A percentile compares a stretch with the other conserved stretches of the same genome.
These are phyloP conservation scores for Pseudoneurospora amorphoporcata DNA, from an alignment of 495 filamentous ascomycete genomes.

Conservation along the genomic window DNA sequence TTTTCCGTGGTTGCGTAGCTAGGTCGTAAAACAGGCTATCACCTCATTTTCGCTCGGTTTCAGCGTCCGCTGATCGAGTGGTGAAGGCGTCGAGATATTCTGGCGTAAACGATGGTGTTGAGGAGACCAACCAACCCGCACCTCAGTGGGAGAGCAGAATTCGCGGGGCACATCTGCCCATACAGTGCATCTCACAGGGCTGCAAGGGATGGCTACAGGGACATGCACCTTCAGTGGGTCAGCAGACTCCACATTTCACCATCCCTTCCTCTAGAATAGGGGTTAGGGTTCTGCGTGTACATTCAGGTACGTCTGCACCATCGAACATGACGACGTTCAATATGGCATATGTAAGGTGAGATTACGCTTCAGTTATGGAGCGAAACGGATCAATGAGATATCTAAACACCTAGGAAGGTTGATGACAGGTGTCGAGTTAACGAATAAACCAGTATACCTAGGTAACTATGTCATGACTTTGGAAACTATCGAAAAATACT, in stretches of 20 bases:
- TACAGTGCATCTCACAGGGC: neutral
- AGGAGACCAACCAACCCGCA: neutral
- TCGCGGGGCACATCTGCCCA: neutral
- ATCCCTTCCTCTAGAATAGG: neutral
- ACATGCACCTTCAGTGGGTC: neutral
- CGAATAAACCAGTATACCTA: neutral
- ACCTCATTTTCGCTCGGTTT: neutral
- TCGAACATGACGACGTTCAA: neutral
- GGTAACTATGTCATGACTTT: neutral
- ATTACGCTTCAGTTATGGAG: too few species aligned
- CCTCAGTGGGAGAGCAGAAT: neutral
- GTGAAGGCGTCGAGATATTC: neutral
- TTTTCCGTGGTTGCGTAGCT: neutral
- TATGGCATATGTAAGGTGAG: too few species aligned
- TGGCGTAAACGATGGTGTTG: neutral
- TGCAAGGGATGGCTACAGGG: neutral
- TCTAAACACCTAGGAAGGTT: too few species aligned
- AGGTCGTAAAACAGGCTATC: neutral
- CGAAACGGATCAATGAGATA: too few species aligned
- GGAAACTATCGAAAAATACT: neutral
- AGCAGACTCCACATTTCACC: neutral
- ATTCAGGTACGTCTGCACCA: neutral
- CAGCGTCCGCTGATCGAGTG: neutral
- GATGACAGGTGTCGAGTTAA: too few species aligned
- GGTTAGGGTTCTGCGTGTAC: neutral